A percentile compares a stretch with the other conserved stretches of the same genome.
Evolutionary conservation across 441 rosid genomes (phyloP).

Genomic region (Melastoma candidum): DNA sequence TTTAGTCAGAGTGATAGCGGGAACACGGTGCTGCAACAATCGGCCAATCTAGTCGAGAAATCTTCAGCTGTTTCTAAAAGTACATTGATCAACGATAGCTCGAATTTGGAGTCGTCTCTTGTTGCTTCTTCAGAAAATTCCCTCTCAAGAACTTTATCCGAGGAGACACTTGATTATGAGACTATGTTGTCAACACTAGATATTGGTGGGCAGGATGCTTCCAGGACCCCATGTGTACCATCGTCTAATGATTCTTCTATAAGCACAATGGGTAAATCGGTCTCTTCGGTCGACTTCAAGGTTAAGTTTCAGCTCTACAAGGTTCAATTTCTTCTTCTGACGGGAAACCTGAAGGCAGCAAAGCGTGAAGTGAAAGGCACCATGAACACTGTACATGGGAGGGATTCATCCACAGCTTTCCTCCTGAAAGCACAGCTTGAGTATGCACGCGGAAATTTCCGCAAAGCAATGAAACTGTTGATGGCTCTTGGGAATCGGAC

Average conservation of each 20-base stretch:
- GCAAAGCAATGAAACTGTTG: constrained; percentile 85
- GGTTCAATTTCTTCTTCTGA: constrained; percentile 76
- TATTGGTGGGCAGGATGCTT: constrained; percentile 54
- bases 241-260: constrained; percentile 50
- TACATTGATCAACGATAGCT: constrained; percentile 41
- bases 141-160: constrained; percentile 62
- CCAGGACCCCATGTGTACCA: constrained; percentile 41
- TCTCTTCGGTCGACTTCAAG: constrained; percentile 65
- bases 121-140: constrained; percentile 53
- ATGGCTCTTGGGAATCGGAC: constrained; percentile 65
- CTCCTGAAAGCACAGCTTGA: constrained; percentile 95
- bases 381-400: constrained; percentile 74
- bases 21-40: constrained; percentile 43
- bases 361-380: constrained; percentile 98
- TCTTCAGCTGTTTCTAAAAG: constrained; percentile 49
- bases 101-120: constrained; percentile 46
- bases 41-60: constrained; percentile 48
- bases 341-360: constrained; percentile 84
- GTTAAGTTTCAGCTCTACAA: constrained; percentile 89
- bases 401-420: constrained; percentile 81
- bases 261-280: constrained; percentile 39
- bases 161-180: constrained; percentile 75
- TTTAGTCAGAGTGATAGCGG: constrained; percentile 65
- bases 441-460: constrained; percentile 82
- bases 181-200: constrained; percentile 54